These are phyloP conservation scores for Marasmius oreades DNA, from an alignment of 1,284 basidiomycete species.

Conservation along the genomic window DNA sequence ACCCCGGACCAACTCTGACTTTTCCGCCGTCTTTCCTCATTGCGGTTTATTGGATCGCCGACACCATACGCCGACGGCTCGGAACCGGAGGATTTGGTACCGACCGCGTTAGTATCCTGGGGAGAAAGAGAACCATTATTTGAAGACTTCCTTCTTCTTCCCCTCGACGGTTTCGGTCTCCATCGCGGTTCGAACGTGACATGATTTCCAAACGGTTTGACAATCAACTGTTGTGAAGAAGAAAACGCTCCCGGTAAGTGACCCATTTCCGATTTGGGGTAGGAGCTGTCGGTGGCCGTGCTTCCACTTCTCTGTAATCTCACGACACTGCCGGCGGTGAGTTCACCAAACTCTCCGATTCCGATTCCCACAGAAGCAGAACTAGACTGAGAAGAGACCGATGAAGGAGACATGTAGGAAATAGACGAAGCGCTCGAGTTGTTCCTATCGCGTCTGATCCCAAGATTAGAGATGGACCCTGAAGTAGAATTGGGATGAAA, in stretches of 20 bases:
- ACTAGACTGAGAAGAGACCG: neutral
- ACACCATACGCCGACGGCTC: no score
- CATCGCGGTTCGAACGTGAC: slow-evolving; percentile 60
- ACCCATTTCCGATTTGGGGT: neutral
- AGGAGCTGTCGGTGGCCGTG: neutral
- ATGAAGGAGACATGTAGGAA: neutral
- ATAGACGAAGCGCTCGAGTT: neutral
- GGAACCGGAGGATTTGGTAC: no score
- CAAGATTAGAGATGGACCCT: neutral
- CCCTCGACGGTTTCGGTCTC: slow-evolving; percentile 19
- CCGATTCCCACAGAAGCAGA: neutral
- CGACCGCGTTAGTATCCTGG: no score
- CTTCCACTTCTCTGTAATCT: neutral
- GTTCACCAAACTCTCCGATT: neutral
- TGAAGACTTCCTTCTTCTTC: neutral
- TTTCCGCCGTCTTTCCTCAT: neutral
- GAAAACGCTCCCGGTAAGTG: slow-evolving; percentile 2
- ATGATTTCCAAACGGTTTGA: slow-evolving; percentile 61
- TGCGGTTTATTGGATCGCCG: neutral
- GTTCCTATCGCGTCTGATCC: neutral
- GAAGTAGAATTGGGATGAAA: slow-evolving; percentile 17
- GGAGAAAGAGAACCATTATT: neutral
- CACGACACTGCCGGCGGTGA: neutral
- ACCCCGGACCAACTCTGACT: slow-evolving; percentile 1
- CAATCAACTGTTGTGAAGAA: slow-evolving; percentile 24